phyloP scores from a whole-genome alignment of 305 asterid genomes.

The Fraxinus greggii region DNA sequence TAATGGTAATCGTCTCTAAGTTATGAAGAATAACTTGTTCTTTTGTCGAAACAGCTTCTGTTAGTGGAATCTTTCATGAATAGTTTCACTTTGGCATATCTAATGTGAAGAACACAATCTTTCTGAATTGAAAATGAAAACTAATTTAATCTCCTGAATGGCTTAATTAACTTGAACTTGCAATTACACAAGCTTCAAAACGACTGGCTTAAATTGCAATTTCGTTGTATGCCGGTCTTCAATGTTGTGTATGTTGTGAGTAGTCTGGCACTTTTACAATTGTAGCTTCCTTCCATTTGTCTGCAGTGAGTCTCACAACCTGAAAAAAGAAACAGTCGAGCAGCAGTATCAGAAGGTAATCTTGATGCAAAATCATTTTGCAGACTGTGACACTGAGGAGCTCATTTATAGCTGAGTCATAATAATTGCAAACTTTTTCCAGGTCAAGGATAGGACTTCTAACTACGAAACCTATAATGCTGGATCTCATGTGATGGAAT shows the following conservation, averaged over 20 bases:
- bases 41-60: not conserved
- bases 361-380: not conserved
- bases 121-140: not conserved
- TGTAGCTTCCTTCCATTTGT: not conserved
- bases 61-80: not conserved
- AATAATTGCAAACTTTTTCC: not conserved
- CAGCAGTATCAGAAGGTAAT: slow-evolving; percentile 68
- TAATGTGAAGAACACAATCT: not conserved
- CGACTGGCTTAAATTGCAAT: not conserved
- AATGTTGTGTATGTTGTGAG: not conserved
- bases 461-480: slow-evolving; percentile 43
- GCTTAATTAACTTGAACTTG: not conserved
- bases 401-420: not conserved
- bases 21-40: not conserved
- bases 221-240: not conserved
- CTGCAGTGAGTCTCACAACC: slow-evolving; percentile 76
- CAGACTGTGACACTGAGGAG: too few species aligned
- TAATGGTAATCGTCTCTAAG: not conserved
- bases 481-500: slow-evolving; percentile 95
- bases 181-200: not conserved
- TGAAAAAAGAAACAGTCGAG: slow-evolving; percentile 58
- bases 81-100: not conserved
- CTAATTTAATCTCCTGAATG: not conserved
- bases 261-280: not conserved
- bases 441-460: slow-evolving; percentile 85